Evolutionary conservation across 352 stramenopile species (phyloP).

Genomic region (Blastocystis sp.): DNA sequence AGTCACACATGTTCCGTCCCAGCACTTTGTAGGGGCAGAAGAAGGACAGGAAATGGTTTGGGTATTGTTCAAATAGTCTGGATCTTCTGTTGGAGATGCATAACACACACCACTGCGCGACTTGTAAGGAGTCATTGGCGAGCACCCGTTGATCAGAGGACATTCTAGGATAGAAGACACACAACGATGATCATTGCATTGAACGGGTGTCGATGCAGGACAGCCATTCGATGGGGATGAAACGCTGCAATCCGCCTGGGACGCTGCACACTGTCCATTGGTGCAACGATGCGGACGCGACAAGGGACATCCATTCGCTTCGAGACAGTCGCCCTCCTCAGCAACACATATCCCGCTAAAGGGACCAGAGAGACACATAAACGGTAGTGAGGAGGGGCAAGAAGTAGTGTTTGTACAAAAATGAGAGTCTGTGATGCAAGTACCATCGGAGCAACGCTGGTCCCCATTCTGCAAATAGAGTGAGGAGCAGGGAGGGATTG

Average conservation of each 20-base stretch:
- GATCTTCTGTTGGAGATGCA: neutral
- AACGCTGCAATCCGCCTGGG: neutral
- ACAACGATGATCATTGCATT: neutral
- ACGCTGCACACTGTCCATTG: neutral
- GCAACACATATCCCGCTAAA: slow-evolving; percentile 8
- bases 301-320: neutral
- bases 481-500: neutral
- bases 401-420: neutral
- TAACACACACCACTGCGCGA: neutral
- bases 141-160: slow-evolving; percentile 21
- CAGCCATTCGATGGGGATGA: neutral
- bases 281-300: neutral
- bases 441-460: slow-evolving; percentile 11
- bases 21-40: neutral
- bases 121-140: neutral
- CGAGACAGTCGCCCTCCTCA: neutral
- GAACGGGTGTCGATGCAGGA: neutral
- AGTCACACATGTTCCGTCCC: neutral
- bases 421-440: neutral
- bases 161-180: neutral
- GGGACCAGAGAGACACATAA: neutral
- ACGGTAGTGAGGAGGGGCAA: neutral
- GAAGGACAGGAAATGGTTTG: neutral
- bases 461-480: neutral
- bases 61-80: neutral